A percentile compares a stretch with the other conserved stretches of the same genome.
Evolutionary conservation across 345 rosid species (phyloP).

Genomic region (Salix brachista): DNA sequence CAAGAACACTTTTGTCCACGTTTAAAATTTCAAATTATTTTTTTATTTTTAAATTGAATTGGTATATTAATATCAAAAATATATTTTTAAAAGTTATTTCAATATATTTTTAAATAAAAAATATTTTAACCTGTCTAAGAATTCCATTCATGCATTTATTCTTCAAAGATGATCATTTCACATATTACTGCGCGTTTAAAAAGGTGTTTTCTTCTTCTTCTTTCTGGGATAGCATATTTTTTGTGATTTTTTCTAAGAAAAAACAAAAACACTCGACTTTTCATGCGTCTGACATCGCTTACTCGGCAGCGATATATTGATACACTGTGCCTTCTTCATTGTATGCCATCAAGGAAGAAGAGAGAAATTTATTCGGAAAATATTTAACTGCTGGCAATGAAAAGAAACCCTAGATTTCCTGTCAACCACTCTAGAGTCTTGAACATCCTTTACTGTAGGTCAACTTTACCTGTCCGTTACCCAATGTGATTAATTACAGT

Average conservation of each 20-base stretch:
- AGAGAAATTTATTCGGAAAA: background rate
- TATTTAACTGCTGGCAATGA: background rate
- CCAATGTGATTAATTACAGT: too few relatives aligned
- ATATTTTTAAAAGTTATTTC: too few relatives aligned
- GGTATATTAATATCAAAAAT: too few relatives aligned
- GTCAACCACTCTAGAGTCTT: background rate
- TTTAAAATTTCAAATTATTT: too few relatives aligned
- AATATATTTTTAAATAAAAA: too few relatives aligned
- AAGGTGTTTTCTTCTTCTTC: too few relatives aligned
- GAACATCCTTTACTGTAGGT: background rate
- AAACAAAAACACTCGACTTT: background rate
- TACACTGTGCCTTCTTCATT: background rate
- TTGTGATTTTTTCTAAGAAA: too few relatives aligned
- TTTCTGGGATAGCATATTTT: too few relatives aligned
- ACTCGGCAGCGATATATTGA: background rate
- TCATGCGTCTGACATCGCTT: background rate
- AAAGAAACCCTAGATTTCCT: background rate
- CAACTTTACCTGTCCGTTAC: background rate
- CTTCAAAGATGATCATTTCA: too few relatives aligned
- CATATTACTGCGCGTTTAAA: background rate
- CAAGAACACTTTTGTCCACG: background rate
- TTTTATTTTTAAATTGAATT: too few relatives aligned
- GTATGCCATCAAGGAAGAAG: background rate
- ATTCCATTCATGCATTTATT: too few relatives aligned
- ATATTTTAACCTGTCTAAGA: too few relatives aligned